Base-by-base conservation (phyloP, 176 grass and related monocot genomes). In the Cenchrus purpureus region DNA sequence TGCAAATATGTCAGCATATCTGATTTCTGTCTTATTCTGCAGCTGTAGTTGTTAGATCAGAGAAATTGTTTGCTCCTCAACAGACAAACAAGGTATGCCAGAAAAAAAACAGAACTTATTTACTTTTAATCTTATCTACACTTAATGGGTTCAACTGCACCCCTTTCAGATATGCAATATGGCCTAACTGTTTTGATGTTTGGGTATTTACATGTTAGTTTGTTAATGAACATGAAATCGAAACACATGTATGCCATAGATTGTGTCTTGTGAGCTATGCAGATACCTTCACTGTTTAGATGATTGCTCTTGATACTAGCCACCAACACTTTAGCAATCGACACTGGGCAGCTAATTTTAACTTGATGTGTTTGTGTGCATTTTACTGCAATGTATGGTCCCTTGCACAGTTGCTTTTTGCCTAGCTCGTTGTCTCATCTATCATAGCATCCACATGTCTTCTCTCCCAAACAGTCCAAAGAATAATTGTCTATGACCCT, bases 61-160 rank as follows among this genome's bases (percentile, higher is more conserved):
- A 57, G 52, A 68, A 65, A 53, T 51, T 82, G 78, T 90, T 82
- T 73, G 71, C 72, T 54, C 85, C 76, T 15, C 16, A 72, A 52
- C 83, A 78, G 71, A 65, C 79, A 84, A 89, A 76, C 4, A 90
- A 87, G 89, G 91, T 93, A 54, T 71, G 62, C 52, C 6, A 1
- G 45, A 34, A 53, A 71, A 55, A 19, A 4, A 40, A 40, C 2
- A 40, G 22, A 59, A 70, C 46, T 61, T 2, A 77, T 70, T 44
- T 83, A 53, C 2, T 45, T 53, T 69, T 65, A 68, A 65, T 50
- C 46, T 67, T 70, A 73, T 64, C 71, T 81, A 20, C 20, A 81
- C 29, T 81, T 57, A 5, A 72, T 31, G 25, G 34, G 29, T 19
- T 72, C 6, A 44, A 50, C 79, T 61, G 9, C 65, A 85, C 7